Base-by-base conservation (phyloP, 2,329 filamentous ascomycete genomes). In the Chrysoporthe puriensis region DNA sequence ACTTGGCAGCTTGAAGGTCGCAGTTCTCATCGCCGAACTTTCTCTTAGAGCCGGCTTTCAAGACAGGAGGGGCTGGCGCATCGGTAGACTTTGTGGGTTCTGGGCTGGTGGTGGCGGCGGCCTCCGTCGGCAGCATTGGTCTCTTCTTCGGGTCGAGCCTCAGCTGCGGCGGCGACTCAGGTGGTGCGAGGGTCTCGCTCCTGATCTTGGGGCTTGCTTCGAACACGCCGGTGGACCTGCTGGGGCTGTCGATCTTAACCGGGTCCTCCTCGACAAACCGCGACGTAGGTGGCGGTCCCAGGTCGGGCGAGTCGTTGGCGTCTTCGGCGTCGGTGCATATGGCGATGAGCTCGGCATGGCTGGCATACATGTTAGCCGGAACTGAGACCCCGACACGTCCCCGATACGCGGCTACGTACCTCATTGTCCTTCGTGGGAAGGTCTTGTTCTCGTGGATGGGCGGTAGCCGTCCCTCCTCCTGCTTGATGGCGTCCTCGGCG, bases 371-470 rank as follows among this genome's bases (percentile, higher is more conserved):
- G 77, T 83, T 73, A 81, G 77, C 59, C 71, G 48, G 61, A 7
- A 1, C 36, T 13, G n/a, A 56, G 9, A 18, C 2, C 11, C 21
- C 11, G 18, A 5, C 18, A 26, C 14, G 44, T 2, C 36, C 1
- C 16, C 21, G 4, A 32, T 69, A 71, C 14, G 26, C 3, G 48
- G 14, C 48, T 6, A 80, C 86, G 68, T 82, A 92, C 90, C 87
- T 90, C 74, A 94, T 81, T 11, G 91, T 92, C 72, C 84, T 83
- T 63, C 91, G 83, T 13, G 90, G 88, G 73, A 87, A 92, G 2
- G 83, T 79, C 73, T 91, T 92, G 75, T 88, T 86, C 76, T 95
- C 92, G 48, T 85, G 80, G 62, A 95, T 93, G 0, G 88, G 87
- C 9, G 90, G 86, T 71, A 92, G 76, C 73, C 87, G 82, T 32